Evolutionary conservation across 2,329 filamentous ascomycete species (phyloP), one percentile per base, ranked within the genome.

Genomic region (Penicillium sp.): DNA sequence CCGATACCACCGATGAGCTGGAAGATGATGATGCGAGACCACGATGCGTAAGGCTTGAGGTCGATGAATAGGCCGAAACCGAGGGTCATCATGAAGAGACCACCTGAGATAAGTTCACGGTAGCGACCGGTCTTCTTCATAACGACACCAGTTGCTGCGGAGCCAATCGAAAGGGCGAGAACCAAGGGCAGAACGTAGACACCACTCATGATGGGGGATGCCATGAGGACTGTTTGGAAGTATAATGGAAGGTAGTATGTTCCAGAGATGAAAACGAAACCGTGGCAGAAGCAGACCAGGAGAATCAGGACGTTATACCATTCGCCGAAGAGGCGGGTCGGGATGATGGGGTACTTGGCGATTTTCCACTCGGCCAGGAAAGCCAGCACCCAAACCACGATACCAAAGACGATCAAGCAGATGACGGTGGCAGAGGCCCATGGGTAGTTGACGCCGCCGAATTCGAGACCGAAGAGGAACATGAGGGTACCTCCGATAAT

Each of bases 191-290:
- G 80, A 16, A 92, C 73, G 68, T 91, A 91, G 49, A 93, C 85
- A 50, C 91, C 91, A 1, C 87, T 90, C 29, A 89, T 77, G 35
- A 93, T 83, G 0, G 91, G 88, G 0, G 83, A 81, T 2, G 85
- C 85, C 50, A 88, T 83, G 44, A 91, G 80, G 51, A 90, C 86
- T 51, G 88, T 84, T 75, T 96, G 91, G 75, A 92, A 93, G 78
- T 96, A 96, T 2, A 96, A 81, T 0, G 91, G 91, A 4, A 96
- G 80, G 77, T 90, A 96, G 80, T 93, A 96, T 60, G 84, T 86
- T 29, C 85, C 86, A 0, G 88, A 85, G 68, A 93, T 92, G 78
- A 93, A 93, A 62, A 89, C 86, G 64, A 88, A 84, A 45, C 88
- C 88, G 72, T 96, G 91, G 60, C 85, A 82, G 75, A 92, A 91